phyloP scores from a whole-genome alignment of 306 rosid genomes.

The Nissolia schottii region DNA sequence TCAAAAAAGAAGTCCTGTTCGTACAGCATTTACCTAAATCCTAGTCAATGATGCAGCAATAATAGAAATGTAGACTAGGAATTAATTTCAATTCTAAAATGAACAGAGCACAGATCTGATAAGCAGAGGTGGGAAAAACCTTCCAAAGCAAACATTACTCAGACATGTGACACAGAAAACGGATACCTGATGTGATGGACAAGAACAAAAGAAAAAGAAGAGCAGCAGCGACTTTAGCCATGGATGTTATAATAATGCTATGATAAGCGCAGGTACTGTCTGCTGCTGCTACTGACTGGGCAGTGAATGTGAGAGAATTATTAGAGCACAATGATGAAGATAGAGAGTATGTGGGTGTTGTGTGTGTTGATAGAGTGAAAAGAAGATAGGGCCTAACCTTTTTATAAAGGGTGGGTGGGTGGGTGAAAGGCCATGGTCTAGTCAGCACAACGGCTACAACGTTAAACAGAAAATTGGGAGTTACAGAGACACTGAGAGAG shows the following conservation, averaged over 20 bases:
- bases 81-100: background rate
- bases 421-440: background rate
- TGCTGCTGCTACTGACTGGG: constrained; percentile 6
- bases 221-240: constrained; percentile 43
- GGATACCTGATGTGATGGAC: constrained; percentile 50
- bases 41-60: background rate
- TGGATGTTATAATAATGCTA: constrained; percentile 20
- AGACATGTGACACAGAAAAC: background rate
- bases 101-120: constrained; percentile 17
- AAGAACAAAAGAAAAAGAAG: constrained; percentile 45
- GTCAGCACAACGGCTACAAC: constrained; percentile 40
- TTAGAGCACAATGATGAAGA: constrained; percentile 13
- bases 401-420: background rate
- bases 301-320: background rate
- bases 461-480: background rate
- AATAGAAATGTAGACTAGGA: background rate
- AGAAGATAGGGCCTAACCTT: background rate
- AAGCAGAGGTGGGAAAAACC: background rate
- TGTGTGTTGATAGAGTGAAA: background rate
- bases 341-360: background rate
- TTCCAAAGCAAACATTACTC: background rate
- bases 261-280: background rate
- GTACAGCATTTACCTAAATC: background rate
- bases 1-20: background rate
- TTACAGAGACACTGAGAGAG: background rate